These are phyloP conservation scores for Rutstroemia sydowiana DNA, from an alignment of 2,329 filamentous ascomycete genomes.

Conservation along the genomic window DNA sequence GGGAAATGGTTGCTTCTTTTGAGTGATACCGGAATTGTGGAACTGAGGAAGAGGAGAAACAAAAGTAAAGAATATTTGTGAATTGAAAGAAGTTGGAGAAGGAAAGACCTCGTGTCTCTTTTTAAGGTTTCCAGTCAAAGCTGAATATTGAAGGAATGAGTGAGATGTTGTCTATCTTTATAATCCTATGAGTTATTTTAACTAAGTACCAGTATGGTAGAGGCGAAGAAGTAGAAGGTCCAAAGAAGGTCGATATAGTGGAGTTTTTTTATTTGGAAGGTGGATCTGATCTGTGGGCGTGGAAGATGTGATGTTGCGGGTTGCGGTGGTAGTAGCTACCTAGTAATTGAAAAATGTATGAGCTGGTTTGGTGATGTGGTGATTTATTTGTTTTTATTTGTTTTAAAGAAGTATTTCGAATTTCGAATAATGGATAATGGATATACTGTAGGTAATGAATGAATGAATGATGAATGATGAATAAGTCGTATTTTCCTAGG, in stretches of 20 bases:
- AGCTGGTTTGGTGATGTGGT: neutral
- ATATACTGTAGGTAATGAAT: no score
- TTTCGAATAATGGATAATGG: no score
- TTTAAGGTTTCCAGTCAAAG: neutral
- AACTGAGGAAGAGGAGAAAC: neutral
- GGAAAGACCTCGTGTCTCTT: neutral
- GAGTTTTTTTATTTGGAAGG: no score
- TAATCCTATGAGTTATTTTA: neutral
- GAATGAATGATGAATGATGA: no score
- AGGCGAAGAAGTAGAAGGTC: neutral
- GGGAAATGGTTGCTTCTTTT: neutral
- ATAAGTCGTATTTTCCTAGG: no score
- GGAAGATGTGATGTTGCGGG: neutral
- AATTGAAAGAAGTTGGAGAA: neutral
- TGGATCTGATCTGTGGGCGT: neutral
- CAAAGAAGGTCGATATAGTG: no score
- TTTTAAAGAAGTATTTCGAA: neutral
- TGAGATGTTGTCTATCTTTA: neutral
- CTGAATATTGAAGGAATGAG: constrained; percentile 3
- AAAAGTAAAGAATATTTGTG: neutral
- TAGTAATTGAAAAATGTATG: neutral
- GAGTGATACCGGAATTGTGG: neutral
- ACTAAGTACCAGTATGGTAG: neutral
- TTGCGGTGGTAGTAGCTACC: neutral
- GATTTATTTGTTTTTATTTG: neutral